phyloP scores from a whole-genome alignment of 345 rosid genomes.

The Camelina sativa region DNA sequence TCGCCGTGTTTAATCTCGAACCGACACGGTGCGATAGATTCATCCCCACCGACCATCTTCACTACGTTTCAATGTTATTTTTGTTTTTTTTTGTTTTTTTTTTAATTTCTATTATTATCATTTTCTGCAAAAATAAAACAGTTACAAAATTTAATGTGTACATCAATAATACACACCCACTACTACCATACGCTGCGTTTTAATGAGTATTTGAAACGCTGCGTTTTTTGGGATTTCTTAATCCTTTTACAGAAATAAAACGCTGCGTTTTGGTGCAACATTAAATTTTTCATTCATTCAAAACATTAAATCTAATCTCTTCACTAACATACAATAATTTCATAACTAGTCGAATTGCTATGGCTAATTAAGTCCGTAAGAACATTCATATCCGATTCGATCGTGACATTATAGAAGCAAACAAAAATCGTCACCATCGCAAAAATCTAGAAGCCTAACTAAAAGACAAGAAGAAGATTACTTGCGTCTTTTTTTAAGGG shows the following conservation, averaged over 20 bases:
- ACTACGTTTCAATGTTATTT: not conserved
- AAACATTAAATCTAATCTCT: no score
- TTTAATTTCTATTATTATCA: not conserved
- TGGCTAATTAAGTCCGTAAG: not conserved
- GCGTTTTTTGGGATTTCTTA: no score
- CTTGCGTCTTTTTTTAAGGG: no score
- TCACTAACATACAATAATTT: not conserved
- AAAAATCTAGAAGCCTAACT: conserved; percentile 9
- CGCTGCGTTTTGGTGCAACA: not conserved
- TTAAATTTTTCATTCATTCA: no score
- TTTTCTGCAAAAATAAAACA: not conserved
- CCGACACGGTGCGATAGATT: conserved; percentile 34
- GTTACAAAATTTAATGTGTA: conserved; percentile 8
- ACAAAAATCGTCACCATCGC: not conserved
- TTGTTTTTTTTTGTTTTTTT: no score
- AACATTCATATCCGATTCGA: not conserved
- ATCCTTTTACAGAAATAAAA: not conserved
- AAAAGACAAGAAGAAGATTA: conserved; percentile 19
- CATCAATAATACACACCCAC: conserved; percentile 1
- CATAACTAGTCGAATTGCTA: not conserved
- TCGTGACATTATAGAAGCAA: conserved; percentile 7
- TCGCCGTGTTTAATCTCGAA: conserved; percentile 38
- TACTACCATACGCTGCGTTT: conserved; percentile 3
- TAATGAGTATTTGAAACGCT: not conserved
- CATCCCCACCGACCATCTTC: conserved; percentile 44